Conservation (phyloP, 768 basidiomycete genomes). For the Rossbeevera mucosa region DNA sequence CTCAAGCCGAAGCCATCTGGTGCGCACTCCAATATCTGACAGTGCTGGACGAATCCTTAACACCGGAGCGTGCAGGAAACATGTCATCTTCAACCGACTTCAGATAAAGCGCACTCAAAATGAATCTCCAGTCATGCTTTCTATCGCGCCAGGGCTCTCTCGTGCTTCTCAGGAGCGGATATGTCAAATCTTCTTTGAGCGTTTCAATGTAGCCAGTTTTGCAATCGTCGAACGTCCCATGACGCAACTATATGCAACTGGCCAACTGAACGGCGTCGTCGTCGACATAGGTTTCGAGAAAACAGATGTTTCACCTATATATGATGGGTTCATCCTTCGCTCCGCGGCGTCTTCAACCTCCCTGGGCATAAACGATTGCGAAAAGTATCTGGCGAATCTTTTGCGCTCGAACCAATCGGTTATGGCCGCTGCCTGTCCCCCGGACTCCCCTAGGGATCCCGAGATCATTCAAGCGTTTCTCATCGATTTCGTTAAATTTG, state of each 20-base stretch:
- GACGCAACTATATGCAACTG: constrained; percentile 77
- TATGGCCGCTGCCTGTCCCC: constrained; percentile 53
- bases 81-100: constrained; percentile 71
- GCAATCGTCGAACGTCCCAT: constrained; percentile 78
- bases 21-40: constrained; percentile 29
- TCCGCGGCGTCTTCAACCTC: constrained; percentile 50
- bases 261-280: constrained; percentile 66
- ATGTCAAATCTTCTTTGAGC: constrained; percentile 86
- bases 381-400: constrained; percentile 69
- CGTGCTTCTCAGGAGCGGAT: constrained; percentile 65
- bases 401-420: constrained; percentile 66
- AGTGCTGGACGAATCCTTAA: constrained; percentile 3
- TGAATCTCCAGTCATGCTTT: constrained; percentile 80
- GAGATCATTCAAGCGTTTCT: constrained; percentile 49
- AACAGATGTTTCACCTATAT: constrained; percentile 75
- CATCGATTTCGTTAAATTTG: constrained; percentile 57
- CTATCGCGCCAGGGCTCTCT: constrained; percentile 61
- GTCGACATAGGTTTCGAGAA: constrained; percentile 75
- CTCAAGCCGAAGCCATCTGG: constrained; percentile 88
- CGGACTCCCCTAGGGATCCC: constrained; percentile 42
- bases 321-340: constrained; percentile 64
- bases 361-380: constrained; percentile 68
- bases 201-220: constrained; percentile 85
- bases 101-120: constrained; percentile 79
- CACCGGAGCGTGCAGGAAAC: constrained; percentile 55